Evolutionary conservation across 768 basidiomycete species (phyloP).

Genomic region (Lactarius tabidus): DNA sequence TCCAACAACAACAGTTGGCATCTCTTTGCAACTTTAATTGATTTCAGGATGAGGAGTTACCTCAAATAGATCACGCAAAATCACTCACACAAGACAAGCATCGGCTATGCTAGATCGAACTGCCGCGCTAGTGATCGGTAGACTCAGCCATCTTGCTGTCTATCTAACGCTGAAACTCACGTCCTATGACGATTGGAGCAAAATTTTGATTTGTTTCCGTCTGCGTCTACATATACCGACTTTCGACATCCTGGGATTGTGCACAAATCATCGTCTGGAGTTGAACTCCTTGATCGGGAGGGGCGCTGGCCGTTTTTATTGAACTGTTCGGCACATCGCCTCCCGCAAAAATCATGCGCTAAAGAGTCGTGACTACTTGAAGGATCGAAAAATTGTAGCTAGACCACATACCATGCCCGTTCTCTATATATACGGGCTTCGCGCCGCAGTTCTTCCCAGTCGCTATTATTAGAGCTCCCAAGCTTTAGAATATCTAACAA

Average conservation of each 20-base stretch:
- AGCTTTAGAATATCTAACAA: neutral
- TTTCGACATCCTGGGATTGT: constrained; percentile 18
- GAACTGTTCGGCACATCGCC: constrained; percentile 24
- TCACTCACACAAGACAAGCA: constrained; percentile 24
- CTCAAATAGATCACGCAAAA: neutral
- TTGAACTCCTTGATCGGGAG: neutral
- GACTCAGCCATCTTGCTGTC: constrained; percentile 3
- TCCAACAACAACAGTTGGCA: constrained; percentile 25
- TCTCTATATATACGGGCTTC: constrained; percentile 27
- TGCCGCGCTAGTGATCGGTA: constrained; percentile 10
- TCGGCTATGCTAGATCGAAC: constrained; percentile 18
- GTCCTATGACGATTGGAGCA: constrained; percentile 25
- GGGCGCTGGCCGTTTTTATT: neutral
- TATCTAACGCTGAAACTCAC: constrained; percentile 10
- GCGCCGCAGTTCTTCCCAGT: constrained; percentile 20
- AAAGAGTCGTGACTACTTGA: neutral
- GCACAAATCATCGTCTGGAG: constrained; percentile 8
- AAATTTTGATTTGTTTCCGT: constrained; percentile 19
- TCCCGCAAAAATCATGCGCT: constrained; percentile 27
- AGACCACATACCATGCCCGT: constrained; percentile 20
- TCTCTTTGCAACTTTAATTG: constrained; percentile 22
- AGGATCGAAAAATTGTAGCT: too few species aligned
- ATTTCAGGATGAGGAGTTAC: neutral
- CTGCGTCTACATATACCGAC: constrained; percentile 14
- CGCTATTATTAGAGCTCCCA: neutral